phyloP scores from a whole-genome alignment of 2,329 filamentous ascomycete genomes.

The Cyphellophora europaea region DNA sequence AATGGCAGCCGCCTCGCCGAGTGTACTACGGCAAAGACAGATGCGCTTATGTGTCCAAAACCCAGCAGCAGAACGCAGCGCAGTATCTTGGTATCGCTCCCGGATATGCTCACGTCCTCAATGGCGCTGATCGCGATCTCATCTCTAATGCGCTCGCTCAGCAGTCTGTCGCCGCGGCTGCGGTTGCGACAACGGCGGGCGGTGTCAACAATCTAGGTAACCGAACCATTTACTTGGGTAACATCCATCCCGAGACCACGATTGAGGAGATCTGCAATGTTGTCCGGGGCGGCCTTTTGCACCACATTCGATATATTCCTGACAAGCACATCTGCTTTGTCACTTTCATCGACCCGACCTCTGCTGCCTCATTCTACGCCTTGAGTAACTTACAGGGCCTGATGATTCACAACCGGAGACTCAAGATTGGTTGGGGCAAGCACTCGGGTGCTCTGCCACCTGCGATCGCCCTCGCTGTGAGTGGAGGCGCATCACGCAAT shows the following conservation, averaged over 20 bases:
- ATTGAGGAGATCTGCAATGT: slow-evolving; percentile 99
- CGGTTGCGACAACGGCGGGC: slow-evolving; percentile 90
- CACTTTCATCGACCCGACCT: slow-evolving; percentile 97
- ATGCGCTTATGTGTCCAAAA: slow-evolving; percentile 98
- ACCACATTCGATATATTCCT: slow-evolving; percentile 97
- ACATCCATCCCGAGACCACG: slow-evolving; percentile 97
- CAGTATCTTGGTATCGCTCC: slow-evolving; percentile 97
- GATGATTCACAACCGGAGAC: slow-evolving; percentile 96
- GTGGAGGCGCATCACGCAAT: slow-evolving; percentile 93
- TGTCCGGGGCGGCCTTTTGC: slow-evolving; percentile 84
- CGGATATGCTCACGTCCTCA: slow-evolving; percentile 91
- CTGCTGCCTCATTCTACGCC: slow-evolving; percentile 94
- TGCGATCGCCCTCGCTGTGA: slow-evolving; percentile 90
- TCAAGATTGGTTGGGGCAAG: slow-evolving; percentile 99
- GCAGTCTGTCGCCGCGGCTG: slow-evolving; percentile 92
- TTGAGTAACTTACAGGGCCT: slow-evolving; percentile 93
- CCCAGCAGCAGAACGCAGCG: slow-evolving; percentile 96
- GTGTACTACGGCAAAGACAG: slow-evolving; percentile 99
- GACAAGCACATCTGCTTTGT: slow-evolving; percentile 99
- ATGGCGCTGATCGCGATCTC: slow-evolving; percentile 88
- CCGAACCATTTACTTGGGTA: slow-evolving; percentile 93
- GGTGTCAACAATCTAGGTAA: slow-evolving; percentile 97
- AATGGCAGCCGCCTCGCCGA: slow-evolving; percentile 90
- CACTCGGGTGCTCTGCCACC: slow-evolving; percentile 93
- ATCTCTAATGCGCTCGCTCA: slow-evolving; percentile 95